Conservation (phyloP, 306 rosid species). For the Prinsepia uniflora region DNA sequence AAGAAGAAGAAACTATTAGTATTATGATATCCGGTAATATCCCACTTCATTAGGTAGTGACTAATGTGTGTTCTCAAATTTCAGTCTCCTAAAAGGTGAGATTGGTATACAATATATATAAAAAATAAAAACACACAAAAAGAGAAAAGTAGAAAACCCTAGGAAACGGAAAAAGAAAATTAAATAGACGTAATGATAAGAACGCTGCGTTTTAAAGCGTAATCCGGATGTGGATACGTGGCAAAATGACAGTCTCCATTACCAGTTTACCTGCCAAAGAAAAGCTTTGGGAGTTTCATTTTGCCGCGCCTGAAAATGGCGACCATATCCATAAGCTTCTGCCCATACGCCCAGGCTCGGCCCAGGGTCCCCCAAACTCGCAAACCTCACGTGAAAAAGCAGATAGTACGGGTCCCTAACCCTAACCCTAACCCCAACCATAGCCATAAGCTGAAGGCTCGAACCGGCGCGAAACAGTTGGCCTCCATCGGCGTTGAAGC, state of each 20-base stretch:
- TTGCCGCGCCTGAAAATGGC: conserved; percentile 45
- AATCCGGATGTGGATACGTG: conserved; percentile 13
- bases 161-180: not conserved
- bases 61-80: too few relatives aligned
- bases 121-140: too few relatives aligned
- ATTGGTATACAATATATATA: too few relatives aligned
- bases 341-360: conserved; percentile 48
- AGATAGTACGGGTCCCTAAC: conserved; percentile 16
- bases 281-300: not conserved
- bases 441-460: conserved; percentile 19
- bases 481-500: conserved; percentile 59
- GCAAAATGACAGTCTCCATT: not conserved
- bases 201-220: conserved; percentile 6
- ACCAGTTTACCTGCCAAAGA: not conserved
- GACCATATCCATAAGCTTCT: conserved; percentile 44
- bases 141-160: too few relatives aligned
- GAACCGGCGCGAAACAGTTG: conserved; percentile 29
- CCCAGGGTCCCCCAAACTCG: conserved; percentile 43
- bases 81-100: too few relatives aligned
- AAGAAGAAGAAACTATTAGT: too few relatives aligned
- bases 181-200: too few relatives aligned
- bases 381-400: conserved; percentile 28
- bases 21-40: too few relatives aligned
- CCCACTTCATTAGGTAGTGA: too few relatives aligned
- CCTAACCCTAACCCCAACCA: conserved; percentile 31